Conservation (phyloP, 2,329 filamentous ascomycete species). For the Delphinella strobiligena region DNA sequence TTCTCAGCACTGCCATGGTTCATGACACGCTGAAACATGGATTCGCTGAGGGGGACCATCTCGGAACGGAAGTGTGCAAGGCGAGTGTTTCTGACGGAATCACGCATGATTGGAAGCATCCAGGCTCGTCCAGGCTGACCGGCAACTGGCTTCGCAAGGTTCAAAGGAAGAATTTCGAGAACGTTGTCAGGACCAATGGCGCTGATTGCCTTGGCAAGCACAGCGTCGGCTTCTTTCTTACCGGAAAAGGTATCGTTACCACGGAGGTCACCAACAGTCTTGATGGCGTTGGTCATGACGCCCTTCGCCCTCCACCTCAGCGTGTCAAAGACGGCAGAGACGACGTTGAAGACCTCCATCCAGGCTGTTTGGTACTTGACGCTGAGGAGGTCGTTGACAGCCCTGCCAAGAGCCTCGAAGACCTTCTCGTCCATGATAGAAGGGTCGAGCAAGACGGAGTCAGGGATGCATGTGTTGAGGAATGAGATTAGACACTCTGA, state of each 20-base stretch:
- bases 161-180: constrained; percentile 71
- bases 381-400: constrained; percentile 62
- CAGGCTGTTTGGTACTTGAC: constrained; percentile 91
- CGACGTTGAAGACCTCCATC: constrained; percentile 85
- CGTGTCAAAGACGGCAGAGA: constrained; percentile 76
- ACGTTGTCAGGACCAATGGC: constrained; percentile 85
- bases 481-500: constrained; percentile 94
- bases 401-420: constrained; percentile 66
- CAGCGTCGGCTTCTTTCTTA: constrained; percentile 88
- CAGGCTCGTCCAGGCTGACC: constrained; percentile 80
- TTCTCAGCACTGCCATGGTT: constrained; percentile 74
- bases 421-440: constrained; percentile 88
- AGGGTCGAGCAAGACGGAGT: constrained; percentile 71
- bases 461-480: constrained; percentile 77
- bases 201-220: constrained; percentile 75
- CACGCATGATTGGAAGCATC: constrained; percentile 83
- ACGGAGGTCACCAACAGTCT: constrained; percentile 73
- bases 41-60: constrained; percentile 78
- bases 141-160: constrained; percentile 64
- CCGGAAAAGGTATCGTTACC: constrained; percentile 79
- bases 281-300: constrained; percentile 62
- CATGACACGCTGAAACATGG: constrained; percentile 78
- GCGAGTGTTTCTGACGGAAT: constrained; percentile 80
- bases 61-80: constrained; percentile 75
- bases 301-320: constrained; percentile 76